These are phyloP conservation scores for Microcyclospora tardicrescens DNA, from an alignment of 2,329 filamentous ascomycete genomes.

Conservation along the genomic window DNA sequence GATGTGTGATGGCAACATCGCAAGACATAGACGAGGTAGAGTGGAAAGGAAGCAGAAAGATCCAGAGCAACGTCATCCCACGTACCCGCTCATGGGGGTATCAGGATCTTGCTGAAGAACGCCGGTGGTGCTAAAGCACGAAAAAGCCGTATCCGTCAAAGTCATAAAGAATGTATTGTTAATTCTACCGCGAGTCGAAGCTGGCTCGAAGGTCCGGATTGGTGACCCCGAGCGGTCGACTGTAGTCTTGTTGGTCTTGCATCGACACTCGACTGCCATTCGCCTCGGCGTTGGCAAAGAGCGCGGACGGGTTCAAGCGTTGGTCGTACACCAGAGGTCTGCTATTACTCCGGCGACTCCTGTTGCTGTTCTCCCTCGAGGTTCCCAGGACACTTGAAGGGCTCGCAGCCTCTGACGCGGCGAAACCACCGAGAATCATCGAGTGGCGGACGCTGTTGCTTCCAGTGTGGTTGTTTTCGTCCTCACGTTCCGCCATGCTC, in stretches of 20 bases:
- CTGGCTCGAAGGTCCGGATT: conserved; percentile 23
- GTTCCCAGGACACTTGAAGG: conserved; percentile 20
- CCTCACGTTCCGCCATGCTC: conserved; percentile 17
- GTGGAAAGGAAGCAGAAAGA: too few relatives aligned
- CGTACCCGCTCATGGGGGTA: too few relatives aligned
- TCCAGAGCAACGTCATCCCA: too few relatives aligned
- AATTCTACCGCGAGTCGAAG: conserved; percentile 15
- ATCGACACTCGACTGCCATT: conserved; percentile 35
- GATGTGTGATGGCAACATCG: too few relatives aligned
- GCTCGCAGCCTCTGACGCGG: conserved; percentile 14
- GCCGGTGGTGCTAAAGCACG: too few relatives aligned
- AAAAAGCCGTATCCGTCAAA: neutral
- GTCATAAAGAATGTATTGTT: neutral
- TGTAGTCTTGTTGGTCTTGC: conserved; percentile 36
- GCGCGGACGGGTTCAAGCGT: conserved; percentile 34
- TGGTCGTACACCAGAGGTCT: conserved; percentile 36
- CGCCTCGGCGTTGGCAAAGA: conserved; percentile 31
- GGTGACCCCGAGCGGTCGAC: conserved; percentile 30
- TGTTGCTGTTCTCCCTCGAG: conserved; percentile 13
- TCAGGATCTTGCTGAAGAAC: too few relatives aligned
- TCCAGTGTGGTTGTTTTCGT: conserved; percentile 12
- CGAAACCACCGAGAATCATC: conserved; percentile 16
- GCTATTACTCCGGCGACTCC: conserved; percentile 25
- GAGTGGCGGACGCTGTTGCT: conserved; percentile 21
- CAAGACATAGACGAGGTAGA: too few relatives aligned